Evolutionary conservation across 2,329 filamentous ascomycete genomes (phyloP), one percentile per base, ranked within the genome.

Genomic region (Fusarium sp.): DNA sequence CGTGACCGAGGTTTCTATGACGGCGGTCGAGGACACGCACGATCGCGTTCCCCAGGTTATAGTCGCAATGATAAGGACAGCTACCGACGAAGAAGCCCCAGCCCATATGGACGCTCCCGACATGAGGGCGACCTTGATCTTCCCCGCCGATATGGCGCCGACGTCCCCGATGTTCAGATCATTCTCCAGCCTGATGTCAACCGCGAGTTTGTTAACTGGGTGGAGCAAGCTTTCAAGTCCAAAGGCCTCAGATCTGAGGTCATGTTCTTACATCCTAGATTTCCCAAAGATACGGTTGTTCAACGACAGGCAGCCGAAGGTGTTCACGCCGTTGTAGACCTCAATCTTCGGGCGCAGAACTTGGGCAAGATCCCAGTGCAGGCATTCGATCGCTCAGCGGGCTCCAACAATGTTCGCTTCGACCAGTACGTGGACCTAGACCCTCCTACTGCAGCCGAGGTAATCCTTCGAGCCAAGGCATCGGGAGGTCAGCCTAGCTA

Each of bases 131-230:
- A 91, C 55, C 83, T 94, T 14, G 91, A 92, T 31, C 87, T 97
- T 9, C 93, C 94, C 43, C 88, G 90, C 58, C 87, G 94, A 59
- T 88, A 90, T 60, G 90, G 92, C 6, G 83, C 87, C 59, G 89
- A 96, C 68, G 90, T 98, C 22, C 95, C 95, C 4, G 94, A 98
- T 73, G 92, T 98, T 17, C 94, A 98, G 77, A 89, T 98, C 31
- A 88, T 98, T 28, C 87, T 97, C 7, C 84, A 95, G 44, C 90
- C 95, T 68, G 90, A 94, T 71, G 86, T 97, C 14, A 89, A 91
- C 62, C 86, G 91, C 63, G 91, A 93, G 58, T 98, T 97, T 75
- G 89, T 97, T 51, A 86, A 86, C 53, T 97, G 93, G 87, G 91
- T 97, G 13, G 92, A 97, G 76, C 86, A 87, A 34, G 87, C 90